phyloP scores from a whole-genome alignment of 2,329 filamentous ascomycete species.

The Emergomyces orientalis region DNA sequence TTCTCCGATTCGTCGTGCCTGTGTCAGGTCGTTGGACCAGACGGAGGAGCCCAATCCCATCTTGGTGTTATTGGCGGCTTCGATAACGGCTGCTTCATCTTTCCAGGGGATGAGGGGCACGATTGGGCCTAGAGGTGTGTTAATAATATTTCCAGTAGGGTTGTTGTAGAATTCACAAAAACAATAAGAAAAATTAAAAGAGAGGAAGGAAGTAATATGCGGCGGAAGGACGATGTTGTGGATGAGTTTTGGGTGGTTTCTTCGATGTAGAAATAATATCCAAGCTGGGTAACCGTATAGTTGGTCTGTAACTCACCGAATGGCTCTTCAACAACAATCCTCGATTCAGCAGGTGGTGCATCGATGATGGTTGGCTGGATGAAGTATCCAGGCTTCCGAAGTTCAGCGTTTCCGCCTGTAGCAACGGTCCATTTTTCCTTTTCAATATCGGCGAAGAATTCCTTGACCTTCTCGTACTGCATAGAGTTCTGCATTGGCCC shows the following conservation, averaged over 20 bases:
- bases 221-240: too few relatives aligned
- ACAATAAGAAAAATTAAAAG: neutral
- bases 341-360: slow-evolving; percentile 47
- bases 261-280: neutral
- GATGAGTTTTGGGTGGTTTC: too few relatives aligned
- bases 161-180: too few relatives aligned
- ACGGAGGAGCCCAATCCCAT: slow-evolving; percentile 50
- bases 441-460: slow-evolving; percentile 48
- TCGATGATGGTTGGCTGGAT: slow-evolving; percentile 51
- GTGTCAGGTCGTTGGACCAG: slow-evolving; percentile 45
- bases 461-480: slow-evolving; percentile 54
- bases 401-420: slow-evolving; percentile 37
- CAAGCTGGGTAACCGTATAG: neutral
- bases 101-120: slow-evolving; percentile 54
- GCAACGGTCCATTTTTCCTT: slow-evolving; percentile 46
- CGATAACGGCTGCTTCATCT: slow-evolving; percentile 51
- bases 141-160: neutral
- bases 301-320: slow-evolving; percentile 40
- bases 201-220: too few relatives aligned
- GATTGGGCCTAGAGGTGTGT: slow-evolving; percentile 44
- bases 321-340: slow-evolving; percentile 51
- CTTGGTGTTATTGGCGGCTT: slow-evolving; percentile 45
- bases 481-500: slow-evolving; percentile 56
- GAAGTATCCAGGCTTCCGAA: slow-evolving; percentile 43
- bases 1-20: slow-evolving; percentile 45